These are phyloP conservation scores for Schizosaccharomyces cryophilus DNA, from an alignment of 805 yeast genomes.

Conservation along the genomic window DNA sequence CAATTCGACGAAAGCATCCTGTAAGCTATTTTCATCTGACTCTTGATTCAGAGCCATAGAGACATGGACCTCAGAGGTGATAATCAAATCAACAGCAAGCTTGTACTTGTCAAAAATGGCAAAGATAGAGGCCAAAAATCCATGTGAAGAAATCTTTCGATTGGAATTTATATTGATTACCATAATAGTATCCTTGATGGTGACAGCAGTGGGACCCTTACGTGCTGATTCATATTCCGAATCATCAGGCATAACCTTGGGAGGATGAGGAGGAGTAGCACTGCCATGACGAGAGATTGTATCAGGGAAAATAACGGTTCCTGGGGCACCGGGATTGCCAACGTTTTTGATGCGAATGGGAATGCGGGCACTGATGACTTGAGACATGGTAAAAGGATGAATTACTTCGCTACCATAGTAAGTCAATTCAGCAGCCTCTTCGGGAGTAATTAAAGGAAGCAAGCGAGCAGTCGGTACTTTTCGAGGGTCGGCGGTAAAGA, in stretches of 20 bases:
- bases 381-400: slow-evolving; percentile 98
- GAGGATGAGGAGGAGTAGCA: slow-evolving; percentile 85
- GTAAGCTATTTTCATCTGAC: slow-evolving; percentile 34
- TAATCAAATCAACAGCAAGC: slow-evolving; percentile 80
- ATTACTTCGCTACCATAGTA: slow-evolving; percentile 95
- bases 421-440: slow-evolving; percentile 94
- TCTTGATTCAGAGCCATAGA: slow-evolving; percentile 83
- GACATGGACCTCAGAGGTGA: slow-evolving; percentile 93
- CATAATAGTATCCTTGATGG: slow-evolving; percentile 76
- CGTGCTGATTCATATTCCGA: slow-evolving; percentile 12
- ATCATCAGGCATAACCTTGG: slow-evolving; percentile 31
- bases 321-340: slow-evolving; percentile 74
- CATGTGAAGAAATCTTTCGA: slow-evolving; percentile 77
- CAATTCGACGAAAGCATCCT: slow-evolving; percentile 55
- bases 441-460: slow-evolving; percentile 76
- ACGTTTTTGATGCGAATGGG: slow-evolving; percentile 95
- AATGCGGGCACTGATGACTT: slow-evolving; percentile 82
- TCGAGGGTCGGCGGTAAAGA: slow-evolving; percentile 94
- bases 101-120: slow-evolving; percentile 60
- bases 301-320: slow-evolving; percentile 86
- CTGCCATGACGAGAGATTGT: slow-evolving; percentile 67
- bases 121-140: slow-evolving; percentile 78
- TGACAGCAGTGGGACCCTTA: slow-evolving; percentile 65
- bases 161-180: slow-evolving; percentile 86
- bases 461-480: slow-evolving; percentile 78